Evolutionary conservation across 441 rosid species (phyloP).

Genomic region (Macaranga tanarius): DNA sequence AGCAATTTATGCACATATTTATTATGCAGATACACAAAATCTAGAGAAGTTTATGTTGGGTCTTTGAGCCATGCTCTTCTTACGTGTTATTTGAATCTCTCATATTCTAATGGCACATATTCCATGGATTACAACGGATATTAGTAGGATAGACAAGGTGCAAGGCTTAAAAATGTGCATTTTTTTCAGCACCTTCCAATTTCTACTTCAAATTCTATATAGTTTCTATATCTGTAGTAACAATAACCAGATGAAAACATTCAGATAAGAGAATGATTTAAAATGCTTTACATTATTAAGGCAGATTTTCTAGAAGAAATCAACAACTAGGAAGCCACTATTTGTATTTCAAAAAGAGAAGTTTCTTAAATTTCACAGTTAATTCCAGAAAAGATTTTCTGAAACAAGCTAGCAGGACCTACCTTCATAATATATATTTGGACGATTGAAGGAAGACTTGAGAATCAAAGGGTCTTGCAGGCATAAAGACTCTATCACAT

Average conservation of each 20-base stretch:
- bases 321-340: neutral
- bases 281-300: neutral
- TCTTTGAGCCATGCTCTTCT: neutral
- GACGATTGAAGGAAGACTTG: conserved; percentile 90
- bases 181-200: neutral
- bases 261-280: neutral
- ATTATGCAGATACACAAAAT: no score
- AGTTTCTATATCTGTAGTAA: neutral
- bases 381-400: neutral
- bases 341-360: no score
- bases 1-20: neutral
- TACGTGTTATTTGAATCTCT: neutral
- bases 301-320: neutral
- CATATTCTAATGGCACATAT: neutral
- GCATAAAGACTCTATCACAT: conserved; percentile 74
- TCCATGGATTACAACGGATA: neutral
- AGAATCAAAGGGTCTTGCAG: conserved; percentile 79
- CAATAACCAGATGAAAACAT: neutral
- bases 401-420: conserved; percentile 24
- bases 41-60: neutral
- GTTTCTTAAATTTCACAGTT: neutral
- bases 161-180: neutral
- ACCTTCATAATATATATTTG: conserved; percentile 95
- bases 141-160: neutral
- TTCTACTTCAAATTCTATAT: neutral